Percentiles rank a stretch among this genome's conserved stretches.
Evolutionary conservation across 1,139 yeast species (phyloP).

Genomic region (Pichia sp.): DNA sequence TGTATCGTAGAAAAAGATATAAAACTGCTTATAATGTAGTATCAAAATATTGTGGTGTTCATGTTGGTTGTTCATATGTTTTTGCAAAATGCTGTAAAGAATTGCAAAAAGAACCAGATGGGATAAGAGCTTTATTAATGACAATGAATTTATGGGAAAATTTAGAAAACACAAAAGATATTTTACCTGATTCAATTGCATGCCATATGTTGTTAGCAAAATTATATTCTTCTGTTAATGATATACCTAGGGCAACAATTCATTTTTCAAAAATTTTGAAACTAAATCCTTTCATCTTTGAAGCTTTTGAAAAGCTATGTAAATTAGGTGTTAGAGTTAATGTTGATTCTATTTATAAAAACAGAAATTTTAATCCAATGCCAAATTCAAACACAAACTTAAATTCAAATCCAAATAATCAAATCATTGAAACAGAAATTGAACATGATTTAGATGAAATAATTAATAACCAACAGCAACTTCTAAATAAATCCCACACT

Average conservation of each 20-base stretch:
- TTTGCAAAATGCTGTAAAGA: conserved; percentile 62
- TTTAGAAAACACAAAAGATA: conserved; percentile 16
- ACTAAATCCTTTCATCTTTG: conserved; percentile 77
- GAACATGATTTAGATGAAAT: conserved; percentile 7
- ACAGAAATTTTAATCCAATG: neutral
- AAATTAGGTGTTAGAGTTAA: conserved; percentile 63
- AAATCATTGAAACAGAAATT: conserved; percentile 1
- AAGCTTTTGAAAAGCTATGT: conserved; percentile 75
- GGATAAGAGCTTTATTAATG: conserved; percentile 52
- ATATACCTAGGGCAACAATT: conserved; percentile 57
- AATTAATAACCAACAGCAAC: conserved; percentile 1
- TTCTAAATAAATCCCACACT: too few relatives aligned
- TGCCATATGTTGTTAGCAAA: conserved; percentile 67
- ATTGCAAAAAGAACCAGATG: conserved; percentile 54
- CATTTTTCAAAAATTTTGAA: conserved; percentile 65
- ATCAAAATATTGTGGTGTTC: conserved; percentile 34
- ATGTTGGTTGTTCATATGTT: conserved; percentile 66
- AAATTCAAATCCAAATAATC: neutral
- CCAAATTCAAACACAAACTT: too few relatives aligned
- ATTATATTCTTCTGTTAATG: conserved; percentile 53
- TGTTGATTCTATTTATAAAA: conserved; percentile 51
- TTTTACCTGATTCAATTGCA: conserved; percentile 58
- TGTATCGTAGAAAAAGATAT: conserved; percentile 48
- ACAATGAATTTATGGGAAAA: conserved; percentile 31
- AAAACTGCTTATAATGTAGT: conserved; percentile 55